Percentiles rank a stretch among this genome's conserved stretches.
Conservation (phyloP, 257 asterid genomes). For the Mitragyna speciosa region DNA sequence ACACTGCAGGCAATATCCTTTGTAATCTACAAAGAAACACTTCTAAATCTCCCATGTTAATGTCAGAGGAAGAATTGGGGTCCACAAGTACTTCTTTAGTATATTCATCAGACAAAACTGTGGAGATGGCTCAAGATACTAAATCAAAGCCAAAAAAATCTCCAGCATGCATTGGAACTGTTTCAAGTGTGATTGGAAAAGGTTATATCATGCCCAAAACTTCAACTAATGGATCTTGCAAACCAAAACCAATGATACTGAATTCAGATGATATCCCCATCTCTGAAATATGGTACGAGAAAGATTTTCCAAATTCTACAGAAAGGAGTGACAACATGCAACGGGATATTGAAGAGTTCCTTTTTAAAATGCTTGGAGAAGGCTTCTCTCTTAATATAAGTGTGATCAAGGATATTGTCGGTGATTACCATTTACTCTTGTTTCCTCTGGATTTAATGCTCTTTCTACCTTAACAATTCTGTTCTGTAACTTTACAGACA, state of each 20-base stretch:
- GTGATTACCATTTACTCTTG: constrained; percentile 42
- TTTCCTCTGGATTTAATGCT: not conserved
- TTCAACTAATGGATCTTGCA: constrained; percentile 33
- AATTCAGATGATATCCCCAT: constrained; percentile 49
- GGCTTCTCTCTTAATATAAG: constrained; percentile 63
- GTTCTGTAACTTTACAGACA: not conserved
- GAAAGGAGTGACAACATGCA: constrained; percentile 41
- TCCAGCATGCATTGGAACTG: constrained; percentile 67
- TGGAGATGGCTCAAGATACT: constrained; percentile 25
- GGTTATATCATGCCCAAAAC: constrained; percentile 43
- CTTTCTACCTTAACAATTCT: not conserved
- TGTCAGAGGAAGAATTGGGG: constrained; percentile 28
- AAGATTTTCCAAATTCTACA: constrained; percentile 24
- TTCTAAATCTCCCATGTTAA: constrained; percentile 22
- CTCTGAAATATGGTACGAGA: constrained; percentile 62
- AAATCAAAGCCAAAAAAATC: constrained; percentile 42
- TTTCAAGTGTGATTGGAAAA: constrained; percentile 63
- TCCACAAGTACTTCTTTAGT: constrained; percentile 27
- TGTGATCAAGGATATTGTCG: constrained; percentile 60
- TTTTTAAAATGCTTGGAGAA: constrained; percentile 69
- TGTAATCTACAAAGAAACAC: constrained; percentile 31
- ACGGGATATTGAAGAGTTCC: constrained; percentile 52
- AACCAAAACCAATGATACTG: constrained; percentile 55
- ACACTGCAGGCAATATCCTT: constrained; percentile 45
- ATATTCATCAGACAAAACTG: constrained; percentile 24